Base-by-base conservation (phyloP, 305 asterid species). In the Stenogyne calaminthoides region DNA sequence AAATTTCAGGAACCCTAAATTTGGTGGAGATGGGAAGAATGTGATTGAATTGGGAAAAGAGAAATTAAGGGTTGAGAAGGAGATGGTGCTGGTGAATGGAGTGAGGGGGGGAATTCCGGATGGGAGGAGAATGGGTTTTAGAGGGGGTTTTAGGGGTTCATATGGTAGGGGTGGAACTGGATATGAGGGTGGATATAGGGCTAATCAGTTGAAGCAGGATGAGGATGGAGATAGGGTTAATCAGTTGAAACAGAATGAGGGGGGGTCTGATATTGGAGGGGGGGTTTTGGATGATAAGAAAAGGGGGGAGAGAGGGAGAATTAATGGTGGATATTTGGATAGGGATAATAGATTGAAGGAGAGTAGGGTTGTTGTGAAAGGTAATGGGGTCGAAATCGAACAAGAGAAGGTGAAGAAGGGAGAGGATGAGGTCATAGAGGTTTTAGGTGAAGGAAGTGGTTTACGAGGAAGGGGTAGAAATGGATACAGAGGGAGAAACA, bases 61-160 rank as follows among this genome's bases (percentile, higher is more conserved):
- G 44, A 62, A 64, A 22, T 14, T 6, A 16, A 19, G 9, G 39
- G 44, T 5, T 51, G 75, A 18, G 70, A 15, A 19, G 55, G 81
- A 69, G 66, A 79, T 70, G 37, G 49, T 54, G 76, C 79, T 58
- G 9, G 65, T 15, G 40, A 55, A 40, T 56, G 69, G 69, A 46
- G 80, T 27, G 25, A 74, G 36, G 60, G 70, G 37, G 77, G 75
- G 29, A 40, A 27, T 51, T 58, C 34, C 20, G 5, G 51, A 25
- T 42, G 71, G 34, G 69, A 65, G 59, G 73, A 77, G 62, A 76
- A 2, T 6, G 20, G 65, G 51, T 19, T 9, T 15, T 71, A 56
- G 74, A 59, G 81, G 55, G 1, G 11, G 37, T 57, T 44, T 47
- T 22, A 2, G 40, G 64, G 73, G 57, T n/a, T n/a, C n/a, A n/a